phyloP scores from a whole-genome alignment of 116 monocot species.

The Phalaenopsis hybrid region DNA sequence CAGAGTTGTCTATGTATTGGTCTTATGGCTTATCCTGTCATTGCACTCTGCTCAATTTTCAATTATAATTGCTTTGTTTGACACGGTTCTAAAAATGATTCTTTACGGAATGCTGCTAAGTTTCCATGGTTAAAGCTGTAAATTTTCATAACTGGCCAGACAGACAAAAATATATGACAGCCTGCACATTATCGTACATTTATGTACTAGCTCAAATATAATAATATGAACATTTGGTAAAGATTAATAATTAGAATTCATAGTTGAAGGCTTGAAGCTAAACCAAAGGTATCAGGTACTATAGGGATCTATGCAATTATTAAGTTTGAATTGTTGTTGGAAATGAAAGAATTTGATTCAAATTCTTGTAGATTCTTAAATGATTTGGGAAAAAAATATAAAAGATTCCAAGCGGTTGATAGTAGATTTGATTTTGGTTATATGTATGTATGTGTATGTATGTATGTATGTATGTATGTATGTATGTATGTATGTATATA shows the following conservation, averaged over 20 bases:
- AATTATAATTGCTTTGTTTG: background rate
- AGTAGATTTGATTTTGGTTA: background rate
- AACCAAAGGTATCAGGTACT: background rate
- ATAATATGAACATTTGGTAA: background rate
- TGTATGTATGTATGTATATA: background rate
- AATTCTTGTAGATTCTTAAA: background rate
- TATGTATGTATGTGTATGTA: background rate
- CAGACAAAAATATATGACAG: background rate
- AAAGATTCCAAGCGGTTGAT: background rate
- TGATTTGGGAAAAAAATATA: background rate
- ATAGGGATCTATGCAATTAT: background rate
- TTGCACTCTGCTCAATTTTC: background rate
- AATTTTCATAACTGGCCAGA: background rate
- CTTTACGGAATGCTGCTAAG: background rate
- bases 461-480: background rate
- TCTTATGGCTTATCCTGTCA: background rate
- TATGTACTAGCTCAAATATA: background rate
- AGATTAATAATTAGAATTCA: background rate
- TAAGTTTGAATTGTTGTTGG: background rate
- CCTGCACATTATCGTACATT: background rate
- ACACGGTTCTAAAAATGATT: background rate
- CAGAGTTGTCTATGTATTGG: background rate
- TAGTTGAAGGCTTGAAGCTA: background rate
- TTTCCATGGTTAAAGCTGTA: background rate
- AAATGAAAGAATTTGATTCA: background rate